phyloP scores from a whole-genome alignment of 495 filamentous ascomycete genomes.

The Hypoxylon rickii region DNA sequence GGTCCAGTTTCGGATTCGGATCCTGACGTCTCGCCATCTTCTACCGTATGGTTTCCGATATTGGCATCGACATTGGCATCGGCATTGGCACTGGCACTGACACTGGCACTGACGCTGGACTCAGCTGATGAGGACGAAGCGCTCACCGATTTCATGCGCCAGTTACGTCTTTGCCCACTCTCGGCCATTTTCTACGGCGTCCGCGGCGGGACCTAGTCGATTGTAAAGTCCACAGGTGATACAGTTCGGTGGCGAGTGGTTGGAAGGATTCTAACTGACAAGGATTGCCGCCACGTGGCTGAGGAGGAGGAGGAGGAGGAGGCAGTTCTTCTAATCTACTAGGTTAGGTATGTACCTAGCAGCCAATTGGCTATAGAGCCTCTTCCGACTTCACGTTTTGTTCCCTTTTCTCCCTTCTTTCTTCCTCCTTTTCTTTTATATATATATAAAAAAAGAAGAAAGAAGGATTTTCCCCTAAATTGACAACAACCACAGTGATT shows the following conservation, averaged over 20 bases:
- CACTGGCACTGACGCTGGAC: not conserved
- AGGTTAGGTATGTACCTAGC: no score
- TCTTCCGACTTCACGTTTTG: no score
- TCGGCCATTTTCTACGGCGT: slow-evolving; percentile 18
- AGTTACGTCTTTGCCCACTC: slow-evolving; percentile 5
- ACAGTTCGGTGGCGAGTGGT: slow-evolving; percentile 6
- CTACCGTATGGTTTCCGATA: slow-evolving; percentile 1
- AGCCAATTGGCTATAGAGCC: no score
- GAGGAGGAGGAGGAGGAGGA: slow-evolving; percentile 13
- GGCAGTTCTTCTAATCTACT: not conserved
- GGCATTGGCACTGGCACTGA: not conserved
- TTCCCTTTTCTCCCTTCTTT: no score
- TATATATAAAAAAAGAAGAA: no score
- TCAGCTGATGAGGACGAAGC: slow-evolving; percentile 13
- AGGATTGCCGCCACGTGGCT: slow-evolving; percentile 30
- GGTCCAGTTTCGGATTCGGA: slow-evolving; percentile 3
- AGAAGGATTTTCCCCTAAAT: no score
- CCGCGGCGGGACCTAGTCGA: slow-evolving; percentile 15
- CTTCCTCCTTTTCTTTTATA: no score
- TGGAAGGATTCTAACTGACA: slow-evolving; percentile 33
- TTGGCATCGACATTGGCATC: not conserved
- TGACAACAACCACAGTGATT: no score
- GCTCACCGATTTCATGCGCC: slow-evolving; percentile 1
- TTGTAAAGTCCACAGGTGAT: slow-evolving; percentile 18
- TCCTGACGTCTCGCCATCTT: slow-evolving; percentile 3